Evolutionary conservation across 805 yeast genomes (phyloP).

Genomic region (Pichia manshurica): DNA sequence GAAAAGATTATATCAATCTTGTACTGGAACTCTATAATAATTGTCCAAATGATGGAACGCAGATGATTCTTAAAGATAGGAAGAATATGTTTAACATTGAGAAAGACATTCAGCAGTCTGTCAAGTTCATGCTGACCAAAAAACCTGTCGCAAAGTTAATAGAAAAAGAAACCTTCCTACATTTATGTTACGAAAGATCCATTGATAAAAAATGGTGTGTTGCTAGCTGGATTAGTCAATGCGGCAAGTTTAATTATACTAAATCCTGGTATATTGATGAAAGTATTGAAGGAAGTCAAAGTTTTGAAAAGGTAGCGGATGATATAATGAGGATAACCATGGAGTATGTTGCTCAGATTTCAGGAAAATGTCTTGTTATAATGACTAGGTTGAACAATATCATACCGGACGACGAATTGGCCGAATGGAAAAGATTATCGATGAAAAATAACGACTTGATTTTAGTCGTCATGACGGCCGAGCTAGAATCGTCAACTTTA

Average conservation of each 20-base stretch:
- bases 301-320: slow-evolving; percentile 53
- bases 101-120: slow-evolving; percentile 36
- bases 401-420: slow-evolving; percentile 74
- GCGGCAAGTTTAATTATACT: slow-evolving; percentile 53
- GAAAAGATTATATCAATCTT: slow-evolving; percentile 35
- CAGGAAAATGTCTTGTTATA: slow-evolving; percentile 57
- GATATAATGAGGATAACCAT: slow-evolving; percentile 62
- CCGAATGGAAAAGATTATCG: slow-evolving; percentile 73
- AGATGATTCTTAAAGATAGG: slow-evolving; percentile 23
- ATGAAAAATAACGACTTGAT: slow-evolving; percentile 50
- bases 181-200: slow-evolving; percentile 80
- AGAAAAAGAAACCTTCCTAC: slow-evolving; percentile 72
- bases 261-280: slow-evolving; percentile 54
- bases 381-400: slow-evolving; percentile 67
- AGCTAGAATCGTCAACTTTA: slow-evolving; percentile 46
- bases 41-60: slow-evolving; percentile 34
- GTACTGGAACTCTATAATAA: slow-evolving; percentile 54
- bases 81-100: slow-evolving; percentile 35
- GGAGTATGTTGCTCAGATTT: slow-evolving; percentile 33
- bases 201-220: slow-evolving; percentile 77
- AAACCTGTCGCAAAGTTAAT: slow-evolving; percentile 34
- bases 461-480: slow-evolving; percentile 65
- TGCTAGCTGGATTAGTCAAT: slow-evolving; percentile 85
- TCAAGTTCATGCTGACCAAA: slow-evolving; percentile 40
- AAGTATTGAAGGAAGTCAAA: slow-evolving; percentile 24